phyloP scores from a whole-genome alignment of 805 yeast species.

The Cyberlindnera mississippiensis region DNA sequence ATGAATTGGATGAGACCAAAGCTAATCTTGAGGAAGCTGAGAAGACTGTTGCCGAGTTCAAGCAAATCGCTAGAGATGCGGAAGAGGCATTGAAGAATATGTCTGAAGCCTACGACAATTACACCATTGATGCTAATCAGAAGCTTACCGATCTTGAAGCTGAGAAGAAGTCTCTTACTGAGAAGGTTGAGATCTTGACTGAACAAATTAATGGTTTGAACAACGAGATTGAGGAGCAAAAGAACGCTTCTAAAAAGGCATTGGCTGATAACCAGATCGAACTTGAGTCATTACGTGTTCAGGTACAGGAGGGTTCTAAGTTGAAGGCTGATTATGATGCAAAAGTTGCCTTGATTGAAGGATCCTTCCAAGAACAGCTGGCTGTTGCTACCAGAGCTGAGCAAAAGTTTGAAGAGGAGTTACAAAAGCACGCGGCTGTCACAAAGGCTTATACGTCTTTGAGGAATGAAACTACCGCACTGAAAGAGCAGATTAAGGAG shows the following conservation, averaged over 20 bases:
- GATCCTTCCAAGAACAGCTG: conserved; percentile 42
- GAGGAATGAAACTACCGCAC: conserved; percentile 34
- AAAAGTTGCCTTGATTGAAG: conserved; percentile 29
- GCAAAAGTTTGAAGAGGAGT: conserved; percentile 50
- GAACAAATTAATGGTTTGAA: conserved; percentile 29
- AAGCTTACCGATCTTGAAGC: conserved; percentile 18
- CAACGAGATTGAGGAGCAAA: conserved; percentile 29
- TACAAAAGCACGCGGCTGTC: conserved; percentile 51
- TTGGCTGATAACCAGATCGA: conserved; percentile 18
- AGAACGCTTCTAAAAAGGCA: conserved; percentile 24
- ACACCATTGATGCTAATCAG: conserved; percentile 28
- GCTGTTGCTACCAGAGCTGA: conserved; percentile 47
- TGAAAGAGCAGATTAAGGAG: conserved; percentile 27
- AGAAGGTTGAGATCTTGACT: conserved; percentile 28
- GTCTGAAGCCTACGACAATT: conserved; percentile 49
- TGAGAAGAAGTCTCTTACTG: conserved; percentile 22
- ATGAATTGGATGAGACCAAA: conserved; percentile 44
- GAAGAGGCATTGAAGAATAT: conserved; percentile 60
- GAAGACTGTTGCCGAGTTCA: conserved; percentile 56
- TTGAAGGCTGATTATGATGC: conserved; percentile 30
- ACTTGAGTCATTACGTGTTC: conserved; percentile 16
- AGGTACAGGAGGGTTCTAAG: conserved; percentile 24
- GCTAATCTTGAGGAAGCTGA: conserved; percentile 55
- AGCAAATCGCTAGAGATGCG: conserved; percentile 58
- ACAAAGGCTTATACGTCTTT: conserved; percentile 38